Percentiles rank a stretch among this genome's conserved stretches.
phyloP scores from a whole-genome alignment of 176 grass and related monocot genomes.

The Triticum monococcum region DNA sequence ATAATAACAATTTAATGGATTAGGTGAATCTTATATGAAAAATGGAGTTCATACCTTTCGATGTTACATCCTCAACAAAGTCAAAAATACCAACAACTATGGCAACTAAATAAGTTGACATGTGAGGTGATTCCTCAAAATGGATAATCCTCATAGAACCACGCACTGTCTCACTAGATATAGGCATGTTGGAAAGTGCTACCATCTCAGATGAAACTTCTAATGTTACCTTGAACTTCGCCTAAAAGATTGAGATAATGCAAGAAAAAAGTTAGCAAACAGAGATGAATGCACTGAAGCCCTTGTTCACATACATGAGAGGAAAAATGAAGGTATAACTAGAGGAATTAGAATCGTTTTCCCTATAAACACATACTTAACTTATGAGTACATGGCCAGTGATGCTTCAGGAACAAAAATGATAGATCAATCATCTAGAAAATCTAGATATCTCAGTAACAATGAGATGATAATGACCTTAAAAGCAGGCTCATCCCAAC shows the following conservation, averaged over 20 bases:
- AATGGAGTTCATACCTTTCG: constrained; percentile 33
- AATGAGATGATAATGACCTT: constrained; percentile 35
- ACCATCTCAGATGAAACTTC: constrained; percentile 40
- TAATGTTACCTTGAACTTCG: constrained; percentile 57
- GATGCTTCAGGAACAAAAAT: background rate
- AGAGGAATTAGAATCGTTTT: background rate
- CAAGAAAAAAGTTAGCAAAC: background rate
- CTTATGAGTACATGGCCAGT: background rate
- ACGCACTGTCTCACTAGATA: constrained; percentile 25
- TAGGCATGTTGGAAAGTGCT: constrained; percentile 64
- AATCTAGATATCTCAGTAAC: background rate
- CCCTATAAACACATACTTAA: background rate
- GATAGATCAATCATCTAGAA: background rate
- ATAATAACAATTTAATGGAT: background rate
- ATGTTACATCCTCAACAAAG: constrained; percentile 30
- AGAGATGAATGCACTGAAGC: background rate
- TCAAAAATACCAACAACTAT: constrained; percentile 58
- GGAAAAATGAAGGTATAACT: background rate
- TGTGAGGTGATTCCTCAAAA: constrained; percentile 57
- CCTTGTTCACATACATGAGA: background rate
- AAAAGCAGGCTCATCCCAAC: constrained; percentile 82
- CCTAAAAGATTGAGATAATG: constrained; percentile 25
- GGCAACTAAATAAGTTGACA: constrained; percentile 69
- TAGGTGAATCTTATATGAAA: background rate
- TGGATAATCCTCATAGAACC: constrained; percentile 35